Evolutionary conservation across 805 yeast genomes (phyloP).

Genomic region (Monosporozyma servazzii): DNA sequence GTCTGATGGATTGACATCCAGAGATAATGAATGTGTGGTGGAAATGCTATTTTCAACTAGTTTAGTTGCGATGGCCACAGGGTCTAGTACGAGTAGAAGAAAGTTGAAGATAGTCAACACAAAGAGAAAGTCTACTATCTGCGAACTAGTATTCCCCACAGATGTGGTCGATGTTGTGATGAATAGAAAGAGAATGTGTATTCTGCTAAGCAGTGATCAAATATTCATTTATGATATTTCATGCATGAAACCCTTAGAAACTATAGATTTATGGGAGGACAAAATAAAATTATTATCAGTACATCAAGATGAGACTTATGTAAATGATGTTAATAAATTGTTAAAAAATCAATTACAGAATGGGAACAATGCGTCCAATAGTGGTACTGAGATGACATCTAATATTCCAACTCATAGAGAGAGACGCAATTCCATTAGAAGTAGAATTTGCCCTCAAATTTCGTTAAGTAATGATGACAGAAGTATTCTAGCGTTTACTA

Average conservation of each 20-base stretch:
- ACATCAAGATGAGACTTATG: constrained; percentile 15
- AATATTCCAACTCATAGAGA: not conserved
- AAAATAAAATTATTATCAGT: constrained; percentile 9
- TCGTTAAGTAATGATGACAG: constrained; percentile 25
- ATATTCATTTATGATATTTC: constrained; percentile 83
- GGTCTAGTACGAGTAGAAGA: constrained; percentile 25
- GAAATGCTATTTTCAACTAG: constrained; percentile 91
- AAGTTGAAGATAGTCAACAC: constrained; percentile 61
- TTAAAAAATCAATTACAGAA: not conserved
- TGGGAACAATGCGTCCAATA: constrained; percentile 1
- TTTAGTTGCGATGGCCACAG: constrained; percentile 72
- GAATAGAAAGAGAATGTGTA: constrained; percentile 74
- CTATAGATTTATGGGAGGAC: constrained; percentile 39
- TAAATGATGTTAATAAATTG: not conserved
- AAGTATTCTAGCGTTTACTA: constrained; percentile 26
- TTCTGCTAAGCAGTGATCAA: constrained; percentile 63
- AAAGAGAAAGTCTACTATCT: constrained; percentile 60
- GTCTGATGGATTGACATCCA: not conserved
- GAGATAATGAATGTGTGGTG: constrained; percentile 38
- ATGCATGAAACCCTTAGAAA: constrained; percentile 73
- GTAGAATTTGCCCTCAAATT: constrained; percentile 15
- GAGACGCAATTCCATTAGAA: constrained; percentile 11
- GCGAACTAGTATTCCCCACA: constrained; percentile 83
- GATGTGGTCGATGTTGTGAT: constrained; percentile 61
- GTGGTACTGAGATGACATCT: constrained; percentile 1